A percentile compares a stretch with the other conserved stretches of the same genome.
Conservation (phyloP, 495 filamentous ascomycete species). For the Pyrenula aspistea region DNA sequence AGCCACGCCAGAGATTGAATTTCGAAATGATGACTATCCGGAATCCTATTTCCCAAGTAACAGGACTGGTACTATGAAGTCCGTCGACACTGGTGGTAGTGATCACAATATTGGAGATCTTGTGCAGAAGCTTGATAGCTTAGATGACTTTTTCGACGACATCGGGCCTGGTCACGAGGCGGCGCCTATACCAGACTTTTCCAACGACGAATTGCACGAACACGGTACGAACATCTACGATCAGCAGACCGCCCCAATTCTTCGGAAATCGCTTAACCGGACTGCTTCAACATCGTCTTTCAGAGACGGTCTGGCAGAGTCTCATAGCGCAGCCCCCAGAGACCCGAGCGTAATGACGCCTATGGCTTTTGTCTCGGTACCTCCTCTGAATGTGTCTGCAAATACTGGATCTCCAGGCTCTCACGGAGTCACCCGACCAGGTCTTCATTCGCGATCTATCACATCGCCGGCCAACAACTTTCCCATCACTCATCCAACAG, state of each 20-base stretch:
- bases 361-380: conserved; percentile 35
- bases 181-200: conserved; percentile 46
- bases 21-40: conserved; percentile 78
- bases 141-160: conserved; percentile 92
- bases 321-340: conserved; percentile 40
- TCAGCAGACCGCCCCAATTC: conserved; percentile 82
- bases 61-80: conserved; percentile 82
- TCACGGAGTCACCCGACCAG: conserved; percentile 30
- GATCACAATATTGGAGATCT: conserved; percentile 72
- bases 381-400: conserved; percentile 5
- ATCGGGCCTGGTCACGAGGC: conserved; percentile 30
- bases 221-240: conserved; percentile 82
- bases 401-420: conserved; percentile 6
- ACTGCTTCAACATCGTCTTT: conserved; percentile 68
- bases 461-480: conserved; percentile 55
- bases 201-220: conserved; percentile 53
- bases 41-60: conserved; percentile 64
- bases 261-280: conserved; percentile 66
- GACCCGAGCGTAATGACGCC: conserved; percentile 55
- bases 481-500: conserved; percentile 18
- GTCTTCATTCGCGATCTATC: conserved; percentile 57
- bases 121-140: conserved; percentile 77
- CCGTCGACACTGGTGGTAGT: conserved; percentile 66
- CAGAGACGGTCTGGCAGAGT: conserved; percentile 76
- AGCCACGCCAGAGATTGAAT: conserved; percentile 77